Percentiles rank a stretch among this genome's conserved stretches.
Evolutionary conservation across 202 grass and related monocot species (phyloP).

Genomic region (Dendrocalamus latiflorus): DNA sequence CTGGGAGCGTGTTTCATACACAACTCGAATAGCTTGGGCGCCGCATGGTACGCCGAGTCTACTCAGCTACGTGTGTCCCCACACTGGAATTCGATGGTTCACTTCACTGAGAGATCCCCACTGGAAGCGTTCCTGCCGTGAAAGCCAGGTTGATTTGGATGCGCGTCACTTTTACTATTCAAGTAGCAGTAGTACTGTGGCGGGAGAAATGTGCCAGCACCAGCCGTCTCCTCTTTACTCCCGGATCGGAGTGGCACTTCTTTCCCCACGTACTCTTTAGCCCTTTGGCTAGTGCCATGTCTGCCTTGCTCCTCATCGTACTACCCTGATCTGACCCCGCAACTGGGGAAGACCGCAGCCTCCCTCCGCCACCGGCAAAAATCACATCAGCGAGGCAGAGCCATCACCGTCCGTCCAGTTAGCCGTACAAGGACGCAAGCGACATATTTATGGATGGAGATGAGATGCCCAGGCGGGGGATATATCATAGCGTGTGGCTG

Average conservation of each 20-base stretch:
- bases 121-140: too few species aligned
- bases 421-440: not conserved
- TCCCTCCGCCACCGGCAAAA: not conserved
- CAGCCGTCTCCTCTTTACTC: too few species aligned
- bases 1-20: not conserved
- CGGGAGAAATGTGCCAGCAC: too few species aligned
- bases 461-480: not conserved
- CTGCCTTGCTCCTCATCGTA: too few species aligned
- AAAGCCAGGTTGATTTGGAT: too few species aligned
- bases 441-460: not conserved
- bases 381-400: not conserved
- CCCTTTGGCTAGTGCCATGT: too few species aligned
- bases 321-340: too few species aligned
- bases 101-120: not conserved
- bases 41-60: not conserved
- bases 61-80: not conserved
- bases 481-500: not conserved
- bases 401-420: not conserved
- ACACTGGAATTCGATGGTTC: not conserved
- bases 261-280: too few species aligned
- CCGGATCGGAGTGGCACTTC: too few species aligned
- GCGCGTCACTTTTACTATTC: too few species aligned
- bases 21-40: not conserved
- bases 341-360: constrained; percentile 33
- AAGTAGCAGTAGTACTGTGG: too few species aligned